Evolutionary conservation across 345 rosid genomes (phyloP).

Genomic region (Mercurialis annua): DNA sequence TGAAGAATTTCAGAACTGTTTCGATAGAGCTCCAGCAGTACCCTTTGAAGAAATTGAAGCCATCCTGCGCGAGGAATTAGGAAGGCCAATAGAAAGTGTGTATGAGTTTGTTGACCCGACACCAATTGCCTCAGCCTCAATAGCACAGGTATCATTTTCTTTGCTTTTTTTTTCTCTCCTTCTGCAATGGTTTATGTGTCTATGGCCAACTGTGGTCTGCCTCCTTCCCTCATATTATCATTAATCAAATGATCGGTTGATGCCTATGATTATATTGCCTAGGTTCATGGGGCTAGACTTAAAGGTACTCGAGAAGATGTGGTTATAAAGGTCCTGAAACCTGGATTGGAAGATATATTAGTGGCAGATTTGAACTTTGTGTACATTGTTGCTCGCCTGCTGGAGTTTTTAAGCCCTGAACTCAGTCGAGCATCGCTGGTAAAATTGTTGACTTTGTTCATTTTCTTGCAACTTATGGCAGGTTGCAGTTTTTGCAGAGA

Average conservation of each 20-base stretch:
- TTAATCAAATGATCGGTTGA: conserved; percentile 5
- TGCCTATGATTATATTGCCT: conserved; percentile 16
- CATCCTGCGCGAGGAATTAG: conserved; percentile 77
- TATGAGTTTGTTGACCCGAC: conserved; percentile 81
- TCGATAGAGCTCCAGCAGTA: conserved; percentile 83
- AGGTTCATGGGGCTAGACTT: conserved; percentile 97
- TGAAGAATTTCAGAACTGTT: conserved; percentile 87
- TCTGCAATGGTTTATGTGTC: conserved; percentile 2
- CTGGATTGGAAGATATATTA: conserved; percentile 84
- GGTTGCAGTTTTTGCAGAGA: not conserved
- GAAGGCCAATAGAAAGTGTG: conserved; percentile 77
- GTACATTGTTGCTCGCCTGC: conserved; percentile 77
- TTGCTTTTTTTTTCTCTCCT: not conserved
- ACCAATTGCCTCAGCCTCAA: conserved; percentile 94
- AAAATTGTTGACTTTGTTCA: conserved; percentile 12
- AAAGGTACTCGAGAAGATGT: conserved; percentile 82
- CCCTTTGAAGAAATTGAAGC: conserved; percentile 70
- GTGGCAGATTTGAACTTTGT: conserved; percentile 94
- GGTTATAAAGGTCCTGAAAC: conserved; percentile 90
- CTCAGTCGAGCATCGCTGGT: conserved; percentile 89
- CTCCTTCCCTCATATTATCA: conserved; percentile 6
- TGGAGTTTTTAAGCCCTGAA: conserved; percentile 90
- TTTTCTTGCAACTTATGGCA: not conserved
- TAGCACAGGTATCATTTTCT: conserved; percentile 65
- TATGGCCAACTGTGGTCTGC: not conserved